These are phyloP conservation scores for Trichoderma virens DNA, from an alignment of 495 filamentous ascomycete genomes.

Conservation along the genomic window DNA sequence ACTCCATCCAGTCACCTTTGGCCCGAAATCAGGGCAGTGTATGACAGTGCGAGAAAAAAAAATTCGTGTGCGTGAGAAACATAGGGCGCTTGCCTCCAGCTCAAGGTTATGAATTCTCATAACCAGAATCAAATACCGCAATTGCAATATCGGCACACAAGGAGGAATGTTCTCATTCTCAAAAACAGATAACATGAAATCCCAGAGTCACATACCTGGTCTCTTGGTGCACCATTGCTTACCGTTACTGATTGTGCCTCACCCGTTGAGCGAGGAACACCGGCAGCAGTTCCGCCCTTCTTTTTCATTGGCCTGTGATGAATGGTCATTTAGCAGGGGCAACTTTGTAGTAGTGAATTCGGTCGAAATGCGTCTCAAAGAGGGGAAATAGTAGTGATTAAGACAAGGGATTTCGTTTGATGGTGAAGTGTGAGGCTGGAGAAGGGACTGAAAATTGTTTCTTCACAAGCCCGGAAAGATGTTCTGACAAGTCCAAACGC, in stretches of 20 bases:
- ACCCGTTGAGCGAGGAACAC: constrained; percentile 43
- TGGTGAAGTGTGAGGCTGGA: background rate
- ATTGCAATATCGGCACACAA: background rate
- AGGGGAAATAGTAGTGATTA: background rate
- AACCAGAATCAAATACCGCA: background rate
- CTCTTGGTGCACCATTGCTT: constrained; percentile 30
- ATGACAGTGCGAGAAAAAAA: constrained; percentile 10
- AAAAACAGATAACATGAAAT: constrained; percentile 13
- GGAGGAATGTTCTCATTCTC: background rate
- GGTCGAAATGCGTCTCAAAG: background rate
- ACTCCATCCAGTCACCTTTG: background rate
- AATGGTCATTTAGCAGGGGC: constrained; percentile 4
- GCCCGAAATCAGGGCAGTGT: background rate
- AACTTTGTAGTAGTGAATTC: background rate
- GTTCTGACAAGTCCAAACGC: background rate
- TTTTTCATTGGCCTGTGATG: constrained; percentile 46
- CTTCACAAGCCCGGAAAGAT: background rate
- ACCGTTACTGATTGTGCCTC: constrained; percentile 40
- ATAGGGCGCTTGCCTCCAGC: constrained; percentile 8
- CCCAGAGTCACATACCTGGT: constrained; percentile 33
- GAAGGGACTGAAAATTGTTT: background rate
- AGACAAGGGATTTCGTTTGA: background rate
- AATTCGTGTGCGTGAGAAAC: background rate
- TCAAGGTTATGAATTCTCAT: background rate
- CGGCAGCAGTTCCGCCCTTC: constrained; percentile 42